Evolutionary conservation across 495 filamentous ascomycete species (phyloP).

Genomic region (Lasiosphaeriaceae sp.): DNA sequence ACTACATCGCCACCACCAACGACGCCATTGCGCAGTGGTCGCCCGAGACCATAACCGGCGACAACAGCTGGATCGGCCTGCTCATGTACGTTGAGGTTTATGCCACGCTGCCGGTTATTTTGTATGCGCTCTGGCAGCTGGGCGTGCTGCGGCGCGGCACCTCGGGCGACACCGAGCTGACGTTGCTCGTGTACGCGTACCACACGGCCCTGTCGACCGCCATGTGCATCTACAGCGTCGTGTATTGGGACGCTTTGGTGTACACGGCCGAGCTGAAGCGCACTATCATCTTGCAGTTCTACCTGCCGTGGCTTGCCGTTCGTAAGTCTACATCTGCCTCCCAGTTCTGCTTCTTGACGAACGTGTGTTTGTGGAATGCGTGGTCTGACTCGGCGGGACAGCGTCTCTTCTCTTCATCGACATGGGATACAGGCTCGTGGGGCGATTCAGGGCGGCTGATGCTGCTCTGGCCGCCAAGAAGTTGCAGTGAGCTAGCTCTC

Average conservation of each 20-base stretch:
- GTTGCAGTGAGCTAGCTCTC: conserved; percentile 22
- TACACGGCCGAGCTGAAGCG: conserved; percentile 50
- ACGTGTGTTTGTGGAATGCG: background rate
- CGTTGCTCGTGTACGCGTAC: conserved; percentile 64
- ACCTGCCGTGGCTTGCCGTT: conserved; percentile 67
- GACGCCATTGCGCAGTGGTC: conserved; percentile 71
- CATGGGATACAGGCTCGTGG: conserved; percentile 37
- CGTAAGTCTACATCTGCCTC: conserved; percentile 49
- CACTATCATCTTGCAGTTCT: conserved; percentile 49
- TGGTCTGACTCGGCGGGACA: conserved; percentile 10
- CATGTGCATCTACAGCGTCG: conserved; percentile 55
- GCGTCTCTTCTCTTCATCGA: conserved; percentile 37
- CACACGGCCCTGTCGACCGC: conserved; percentile 70
- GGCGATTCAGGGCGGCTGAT: conserved; percentile 33
- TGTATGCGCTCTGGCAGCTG: conserved; percentile 49
- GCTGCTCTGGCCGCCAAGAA: conserved; percentile 31
- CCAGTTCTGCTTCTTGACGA: background rate
- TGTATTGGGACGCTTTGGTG: conserved; percentile 48
- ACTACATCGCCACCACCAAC: conserved; percentile 64
- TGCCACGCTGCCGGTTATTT: conserved; percentile 63
- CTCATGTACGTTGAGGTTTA: conserved; percentile 67
- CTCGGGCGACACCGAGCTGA: conserved; percentile 53
- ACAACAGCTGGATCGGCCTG: conserved; percentile 61
- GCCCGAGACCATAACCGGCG: conserved; percentile 35
- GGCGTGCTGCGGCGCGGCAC: conserved; percentile 24